phyloP scores from a whole-genome alignment of 2,329 filamentous ascomycete genomes.

The Fusarium lyarnte region DNA sequence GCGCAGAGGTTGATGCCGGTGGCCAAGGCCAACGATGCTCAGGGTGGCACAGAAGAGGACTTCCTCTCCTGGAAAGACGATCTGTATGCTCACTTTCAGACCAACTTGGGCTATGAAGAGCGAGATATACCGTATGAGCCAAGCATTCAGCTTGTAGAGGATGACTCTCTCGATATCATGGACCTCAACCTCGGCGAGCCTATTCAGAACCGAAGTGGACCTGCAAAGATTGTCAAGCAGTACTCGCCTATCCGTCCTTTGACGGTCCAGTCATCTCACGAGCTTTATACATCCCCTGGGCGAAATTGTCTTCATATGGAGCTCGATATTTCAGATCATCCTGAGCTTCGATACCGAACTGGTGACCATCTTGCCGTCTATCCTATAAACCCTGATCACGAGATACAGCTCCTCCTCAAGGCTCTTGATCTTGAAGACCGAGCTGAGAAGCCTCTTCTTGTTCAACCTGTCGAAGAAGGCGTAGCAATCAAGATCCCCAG shows the following conservation, averaged over 20 bases:
- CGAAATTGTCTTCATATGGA: constrained; percentile 51
- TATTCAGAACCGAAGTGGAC: constrained; percentile 29
- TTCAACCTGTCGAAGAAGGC: constrained; percentile 36
- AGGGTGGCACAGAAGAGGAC: constrained; percentile 49
- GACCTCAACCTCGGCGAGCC: constrained; percentile 40
- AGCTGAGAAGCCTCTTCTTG: constrained; percentile 37
- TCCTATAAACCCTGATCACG: constrained; percentile 51
- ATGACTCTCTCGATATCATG: constrained; percentile 36
- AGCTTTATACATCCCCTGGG: constrained; percentile 31
- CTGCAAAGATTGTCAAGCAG: constrained; percentile 32
- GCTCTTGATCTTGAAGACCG: constrained; percentile 39
- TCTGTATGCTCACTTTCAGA: constrained; percentile 36
- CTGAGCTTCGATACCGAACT: constrained; percentile 49
- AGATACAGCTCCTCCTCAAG: constrained; percentile 45
- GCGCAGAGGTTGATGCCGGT: constrained; percentile 42
- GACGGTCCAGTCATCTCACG: constrained; percentile 20
- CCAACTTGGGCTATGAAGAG: constrained; percentile 34
- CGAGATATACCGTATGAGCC: constrained; percentile 37
- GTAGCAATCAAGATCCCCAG: constrained; percentile 47
- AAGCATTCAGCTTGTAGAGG: constrained; percentile 30
- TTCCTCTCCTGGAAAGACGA: constrained; percentile 50
- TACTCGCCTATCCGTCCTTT: constrained; percentile 34
- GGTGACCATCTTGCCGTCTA: constrained; percentile 54
- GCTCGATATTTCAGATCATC: constrained; percentile 46
- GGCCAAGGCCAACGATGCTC: constrained; percentile 47